phyloP scores from a whole-genome alignment of 139 green algal species.

The Ettlia oleoabundans region DNA sequence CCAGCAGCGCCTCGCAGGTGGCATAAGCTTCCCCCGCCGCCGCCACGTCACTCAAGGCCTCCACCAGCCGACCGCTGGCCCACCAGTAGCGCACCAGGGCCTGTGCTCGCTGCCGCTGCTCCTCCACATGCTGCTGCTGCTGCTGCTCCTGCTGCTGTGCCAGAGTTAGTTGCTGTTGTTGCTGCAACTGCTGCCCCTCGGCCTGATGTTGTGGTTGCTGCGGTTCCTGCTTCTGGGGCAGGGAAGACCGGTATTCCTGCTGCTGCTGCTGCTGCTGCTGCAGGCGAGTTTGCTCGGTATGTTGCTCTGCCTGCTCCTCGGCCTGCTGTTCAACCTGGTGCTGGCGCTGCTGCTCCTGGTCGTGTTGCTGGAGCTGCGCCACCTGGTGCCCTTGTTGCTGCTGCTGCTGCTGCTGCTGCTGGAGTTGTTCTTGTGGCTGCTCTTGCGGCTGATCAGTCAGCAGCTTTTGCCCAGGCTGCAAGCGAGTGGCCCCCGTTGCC shows the following conservation, averaged over 20 bases:
- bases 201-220: background rate
- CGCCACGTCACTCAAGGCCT: background rate
- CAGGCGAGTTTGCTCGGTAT: background rate
- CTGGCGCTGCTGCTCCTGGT: background rate
- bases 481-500: too few relatives aligned
- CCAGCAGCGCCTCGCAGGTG: constrained; percentile 1
- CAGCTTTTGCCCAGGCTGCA: background rate
- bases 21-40: background rate
- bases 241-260: background rate
- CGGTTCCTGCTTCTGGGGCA: background rate
- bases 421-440: background rate
- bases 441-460: background rate
- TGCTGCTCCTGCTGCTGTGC: background rate
- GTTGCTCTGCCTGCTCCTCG: background rate
- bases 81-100: constrained; percentile 22
- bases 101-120: background rate
- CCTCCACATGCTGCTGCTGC: background rate
- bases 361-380: background rate
- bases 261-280: background rate
- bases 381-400: background rate
- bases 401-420: constrained; percentile 1
- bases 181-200: background rate
- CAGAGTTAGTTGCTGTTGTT: background rate
- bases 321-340: background rate
- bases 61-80: constrained; percentile 9